Evolutionary conservation across 306 rosid species (phyloP).

Genomic region (Clitoria ternatea): DNA sequence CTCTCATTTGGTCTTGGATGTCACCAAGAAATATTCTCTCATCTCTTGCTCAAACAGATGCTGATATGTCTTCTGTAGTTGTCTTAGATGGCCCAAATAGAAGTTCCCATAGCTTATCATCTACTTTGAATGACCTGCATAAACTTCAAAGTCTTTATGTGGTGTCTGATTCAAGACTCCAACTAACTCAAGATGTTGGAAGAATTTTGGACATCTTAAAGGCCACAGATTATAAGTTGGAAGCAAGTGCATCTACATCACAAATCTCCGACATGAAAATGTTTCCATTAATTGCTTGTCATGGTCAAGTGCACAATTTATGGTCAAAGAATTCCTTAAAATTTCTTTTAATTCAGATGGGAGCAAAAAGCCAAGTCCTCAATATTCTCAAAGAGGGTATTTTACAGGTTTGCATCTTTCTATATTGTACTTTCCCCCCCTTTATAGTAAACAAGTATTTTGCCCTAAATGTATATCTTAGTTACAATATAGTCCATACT

Average conservation of each 20-base stretch:
- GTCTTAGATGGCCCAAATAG: neutral
- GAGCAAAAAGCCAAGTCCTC: neutral
- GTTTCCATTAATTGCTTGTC: neutral
- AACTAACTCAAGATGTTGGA: neutral
- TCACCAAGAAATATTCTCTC: neutral
- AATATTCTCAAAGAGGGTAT: neutral
- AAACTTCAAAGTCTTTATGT: neutral
- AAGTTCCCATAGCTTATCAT: neutral
- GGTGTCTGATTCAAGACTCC: neutral
- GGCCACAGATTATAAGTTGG: neutral
- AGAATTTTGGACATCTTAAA: neutral
- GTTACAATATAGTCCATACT: too few species aligned
- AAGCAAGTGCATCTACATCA: neutral
- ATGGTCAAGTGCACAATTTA: neutral
- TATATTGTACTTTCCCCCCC: too few species aligned
- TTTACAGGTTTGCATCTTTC: neutral
- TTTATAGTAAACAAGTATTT: too few species aligned
- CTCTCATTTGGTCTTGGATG: constrained; percentile 1
- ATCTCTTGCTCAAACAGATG: neutral
- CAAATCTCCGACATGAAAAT: neutral
- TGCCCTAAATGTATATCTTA: too few species aligned
- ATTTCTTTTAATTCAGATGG: neutral
- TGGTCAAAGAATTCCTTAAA: too few species aligned
- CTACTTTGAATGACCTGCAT: neutral
- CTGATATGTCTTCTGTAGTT: neutral